These are phyloP conservation scores for Collybiopsis luxurians DNA, from an alignment of 768 basidiomycete genomes.

Conservation along the genomic window DNA sequence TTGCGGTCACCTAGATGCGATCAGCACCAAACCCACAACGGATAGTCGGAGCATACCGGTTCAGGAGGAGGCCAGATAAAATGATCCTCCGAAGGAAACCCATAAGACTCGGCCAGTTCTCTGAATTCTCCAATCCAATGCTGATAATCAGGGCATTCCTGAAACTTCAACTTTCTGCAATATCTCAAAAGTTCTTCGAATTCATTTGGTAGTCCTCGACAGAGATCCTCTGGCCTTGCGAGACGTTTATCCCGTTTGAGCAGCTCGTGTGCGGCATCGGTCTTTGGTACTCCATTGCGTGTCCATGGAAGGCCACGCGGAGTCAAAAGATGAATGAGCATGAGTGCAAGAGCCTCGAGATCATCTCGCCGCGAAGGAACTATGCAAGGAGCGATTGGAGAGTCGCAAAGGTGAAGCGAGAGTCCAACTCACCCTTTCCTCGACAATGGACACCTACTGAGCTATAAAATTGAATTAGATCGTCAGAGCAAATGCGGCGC, in stretches of 20 bases:
- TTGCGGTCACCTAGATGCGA: slow-evolving; percentile 25
- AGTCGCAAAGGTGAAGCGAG: background rate
- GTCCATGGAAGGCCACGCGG: slow-evolving; percentile 78
- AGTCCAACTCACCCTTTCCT: slow-evolving; percentile 53
- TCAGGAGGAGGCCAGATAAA: slow-evolving; percentile 68
- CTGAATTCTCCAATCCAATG: slow-evolving; percentile 65
- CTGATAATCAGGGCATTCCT: slow-evolving; percentile 66
- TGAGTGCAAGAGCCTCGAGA: slow-evolving; percentile 71
- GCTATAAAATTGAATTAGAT: slow-evolving; percentile 22
- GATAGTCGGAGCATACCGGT: slow-evolving; percentile 1
- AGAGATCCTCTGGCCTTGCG: slow-evolving; percentile 64
- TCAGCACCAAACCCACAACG: slow-evolving; percentile 9
- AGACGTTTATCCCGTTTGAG: slow-evolving; percentile 63
- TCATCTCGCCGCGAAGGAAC: slow-evolving; percentile 81
- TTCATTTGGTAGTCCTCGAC: slow-evolving; percentile 61
- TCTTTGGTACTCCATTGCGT: slow-evolving; percentile 76
- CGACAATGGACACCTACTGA: slow-evolving; percentile 77
- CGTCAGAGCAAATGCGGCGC: background rate
- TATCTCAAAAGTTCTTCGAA: slow-evolving; percentile 79
- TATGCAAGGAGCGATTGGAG: slow-evolving; percentile 24
- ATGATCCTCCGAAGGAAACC: slow-evolving; percentile 53
- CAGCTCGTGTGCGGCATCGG: slow-evolving; percentile 56
- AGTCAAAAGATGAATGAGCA: slow-evolving; percentile 79
- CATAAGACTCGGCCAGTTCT: slow-evolving; percentile 56
- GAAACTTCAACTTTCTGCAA: slow-evolving; percentile 65